Base-by-base conservation (phyloP, 2,329 filamentous ascomycete genomes). In the Aphanocladium album region DNA sequence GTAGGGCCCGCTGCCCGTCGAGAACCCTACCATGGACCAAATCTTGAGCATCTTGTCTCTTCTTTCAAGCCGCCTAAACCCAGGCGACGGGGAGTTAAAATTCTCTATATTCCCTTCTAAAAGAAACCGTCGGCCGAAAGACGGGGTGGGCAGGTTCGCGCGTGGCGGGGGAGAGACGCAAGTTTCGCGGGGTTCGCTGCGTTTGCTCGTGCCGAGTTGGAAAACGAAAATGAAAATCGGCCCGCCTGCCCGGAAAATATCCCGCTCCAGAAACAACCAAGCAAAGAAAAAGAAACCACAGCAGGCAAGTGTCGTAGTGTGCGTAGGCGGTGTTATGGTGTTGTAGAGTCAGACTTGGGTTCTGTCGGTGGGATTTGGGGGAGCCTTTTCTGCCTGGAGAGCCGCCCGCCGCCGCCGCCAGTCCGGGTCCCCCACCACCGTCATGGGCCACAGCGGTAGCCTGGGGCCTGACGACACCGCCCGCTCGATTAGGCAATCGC, bases 11-110 rank as follows among this genome's bases (percentile, higher is more conserved):
- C n/a, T n/a, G n/a, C n/a, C n/a, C n/a, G n/a, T n/a, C n/a, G n/a
- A n/a, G n/a, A 17, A 30, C 70, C 83, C 56, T 81, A 96, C 92
- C 93, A 98, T 96, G 70, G 92, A 96, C 95, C 93, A 98, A 82
- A 98, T 97, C 81, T 98, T 98, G 83, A 97, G 84, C 95, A 98
- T 98, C 72, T 80, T 93, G 79, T 46, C 55, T 30, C 25, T 45
- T 12, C 7, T 11, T 25, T 25, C 23, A 45, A 14, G 37, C 25
- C 39, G 35, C 50, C 66, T 69, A 65, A 63, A 62, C 57, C 54
- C 57, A 49, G 50, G 62, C 33, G 56, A 57, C 61, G 53, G 35
- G 30, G 7, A 3, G n/a, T n/a, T n/a, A n/a, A n/a, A n/a, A n/a
- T 27, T 45, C 2, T 41, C 12, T 39, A 30, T 57, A 39, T 53